Percentiles rank a stretch among this genome's conserved stretches.
These are phyloP conservation scores for Phytophthora pisi DNA, from an alignment of 352 stramenopile genomes.

Conservation along the genomic window DNA sequence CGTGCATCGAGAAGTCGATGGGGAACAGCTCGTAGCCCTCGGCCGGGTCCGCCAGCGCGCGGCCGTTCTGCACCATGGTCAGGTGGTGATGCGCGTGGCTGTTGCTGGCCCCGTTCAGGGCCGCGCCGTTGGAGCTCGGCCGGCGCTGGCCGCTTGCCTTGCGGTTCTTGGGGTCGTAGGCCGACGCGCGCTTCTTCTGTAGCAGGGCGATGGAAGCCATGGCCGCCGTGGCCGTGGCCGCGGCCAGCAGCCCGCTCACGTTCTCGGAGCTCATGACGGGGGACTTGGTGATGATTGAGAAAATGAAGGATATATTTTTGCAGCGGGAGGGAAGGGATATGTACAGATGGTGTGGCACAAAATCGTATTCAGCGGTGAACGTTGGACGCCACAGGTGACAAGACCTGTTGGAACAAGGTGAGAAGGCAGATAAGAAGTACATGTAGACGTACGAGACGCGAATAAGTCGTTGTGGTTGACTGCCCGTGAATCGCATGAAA, in stretches of 20 bases:
- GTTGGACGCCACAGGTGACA: not conserved
- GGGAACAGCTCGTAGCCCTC: conserved; percentile 92
- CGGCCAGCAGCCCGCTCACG: conserved; percentile 51
- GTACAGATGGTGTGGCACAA: conserved; percentile 3
- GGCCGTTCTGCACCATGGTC: conserved; percentile 21
- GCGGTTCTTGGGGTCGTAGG: conserved; percentile 39
- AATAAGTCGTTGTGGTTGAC: not conserved
- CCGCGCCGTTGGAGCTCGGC: conserved; percentile 13
- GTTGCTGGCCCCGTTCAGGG: conserved; percentile 26
- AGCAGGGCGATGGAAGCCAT: conserved; percentile 60
- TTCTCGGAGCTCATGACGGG: conserved; percentile 34
- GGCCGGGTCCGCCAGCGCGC: conserved; percentile 9
- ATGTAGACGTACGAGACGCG: not conserved
- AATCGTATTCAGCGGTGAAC: not conserved
- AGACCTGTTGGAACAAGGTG: too few species aligned
- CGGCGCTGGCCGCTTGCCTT: conserved; percentile 10
- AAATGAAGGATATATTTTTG: conserved; percentile 6
- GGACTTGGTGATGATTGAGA: conserved; percentile 6
- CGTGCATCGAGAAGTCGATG: conserved; percentile 97
- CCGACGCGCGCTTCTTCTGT: conserved; percentile 56
- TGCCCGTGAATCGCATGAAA: not conserved
- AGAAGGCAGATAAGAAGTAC: too few species aligned
- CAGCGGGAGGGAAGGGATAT: not conserved
- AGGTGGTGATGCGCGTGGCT: conserved; percentile 26
- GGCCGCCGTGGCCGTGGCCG: conserved; percentile 53